Evolutionary conservation across 2,329 filamentous ascomycete genomes (phyloP), one percentile per base, ranked within the genome.

Genomic region (Aspergillus ochraceoroseus): DNA sequence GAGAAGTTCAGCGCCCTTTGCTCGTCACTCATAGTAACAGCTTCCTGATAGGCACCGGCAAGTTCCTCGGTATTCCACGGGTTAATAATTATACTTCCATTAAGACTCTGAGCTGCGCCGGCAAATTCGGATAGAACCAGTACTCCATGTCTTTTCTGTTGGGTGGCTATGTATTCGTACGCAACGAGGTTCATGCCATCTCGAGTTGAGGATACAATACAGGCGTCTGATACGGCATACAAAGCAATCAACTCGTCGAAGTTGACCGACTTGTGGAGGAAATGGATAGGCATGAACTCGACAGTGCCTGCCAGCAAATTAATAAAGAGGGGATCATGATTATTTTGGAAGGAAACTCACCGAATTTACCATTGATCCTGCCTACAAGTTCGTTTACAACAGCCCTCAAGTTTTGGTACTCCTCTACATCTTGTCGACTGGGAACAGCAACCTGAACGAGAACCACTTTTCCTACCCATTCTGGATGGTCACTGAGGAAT

Each of bases 161-260:
- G 90, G 2, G 86, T 87, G 15, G 90, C 90, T 52, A 98, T 95
- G 70, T 96, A 98, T 67, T 98, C 90, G 68, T 95, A 96, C 0
- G 88, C 94, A 20, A 96, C 92, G 19, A 98, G 75, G 65, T 98
- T 98, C 92, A 98, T 98, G 58, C 92, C 92, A 62, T 98, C 92
- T 34, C 92, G 84, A n/a, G 87, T 96, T 2, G 86, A 95, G 6
- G 85, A 94, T 25, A 94, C 90, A 9, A 96, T 77, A 62, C 89
- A 95, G 30, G 87, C 86, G 61, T 95, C 92, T 3, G 87, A 92
- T 14, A 94, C 83, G 11, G 87, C 86, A 62, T 96, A 96, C 6
- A 96, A 77, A 0, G 89, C 89, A 34, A 94, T 89, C 23, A 98
- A 79, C 68, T 96, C 92, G 54, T 95, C 88, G 55, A 96, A 95